Evolutionary conservation across 345 rosid species (phyloP).

Genomic region (rapeseed (Brassica napus)): DNA sequence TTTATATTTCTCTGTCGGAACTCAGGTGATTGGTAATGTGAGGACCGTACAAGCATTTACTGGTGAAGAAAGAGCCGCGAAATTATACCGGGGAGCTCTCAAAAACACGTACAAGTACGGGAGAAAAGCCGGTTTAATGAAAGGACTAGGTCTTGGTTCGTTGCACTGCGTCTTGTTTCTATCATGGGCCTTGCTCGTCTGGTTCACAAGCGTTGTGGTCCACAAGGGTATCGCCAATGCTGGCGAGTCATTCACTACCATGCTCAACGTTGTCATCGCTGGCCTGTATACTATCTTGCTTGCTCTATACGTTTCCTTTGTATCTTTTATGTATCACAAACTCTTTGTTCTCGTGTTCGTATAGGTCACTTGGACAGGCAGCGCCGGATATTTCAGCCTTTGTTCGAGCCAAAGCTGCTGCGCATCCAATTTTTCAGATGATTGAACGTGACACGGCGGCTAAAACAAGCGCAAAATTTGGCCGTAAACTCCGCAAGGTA

Average conservation of each 20-base stretch:
- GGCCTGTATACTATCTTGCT: conserved; percentile 62
- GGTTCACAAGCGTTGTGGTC: conserved; percentile 87
- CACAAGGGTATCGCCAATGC: conserved; percentile 81
- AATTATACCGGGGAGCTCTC: conserved; percentile 65
- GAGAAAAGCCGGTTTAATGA: conserved; percentile 78
- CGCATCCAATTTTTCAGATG: conserved; percentile 91
- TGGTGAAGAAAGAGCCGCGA: conserved; percentile 87
- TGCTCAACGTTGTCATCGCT: conserved; percentile 94
- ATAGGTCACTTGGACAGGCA: conserved; percentile 90
- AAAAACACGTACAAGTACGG: conserved; percentile 74
- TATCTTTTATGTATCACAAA: neutral
- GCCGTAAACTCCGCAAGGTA: conserved; percentile 54
- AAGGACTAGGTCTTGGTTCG: conserved; percentile 94
- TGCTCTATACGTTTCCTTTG: conserved; percentile 15
- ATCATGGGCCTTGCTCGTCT: conserved; percentile 94
- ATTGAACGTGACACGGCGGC: conserved; percentile 72
- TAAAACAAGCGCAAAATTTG: conserved; percentile 57
- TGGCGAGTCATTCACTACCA: conserved; percentile 92
- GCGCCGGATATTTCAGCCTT: conserved; percentile 89
- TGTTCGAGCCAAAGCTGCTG: conserved; percentile 82
- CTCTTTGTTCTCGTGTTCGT: neutral
- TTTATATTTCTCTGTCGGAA: neutral
- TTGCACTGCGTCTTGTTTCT: conserved; percentile 80
- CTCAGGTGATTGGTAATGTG: conserved; percentile 90
- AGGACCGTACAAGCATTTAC: conserved; percentile 97